Percentiles rank a stretch among this genome's conserved stretches.
phyloP scores from a whole-genome alignment of 116 monocot species.

The Thalassia testudinum region DNA sequence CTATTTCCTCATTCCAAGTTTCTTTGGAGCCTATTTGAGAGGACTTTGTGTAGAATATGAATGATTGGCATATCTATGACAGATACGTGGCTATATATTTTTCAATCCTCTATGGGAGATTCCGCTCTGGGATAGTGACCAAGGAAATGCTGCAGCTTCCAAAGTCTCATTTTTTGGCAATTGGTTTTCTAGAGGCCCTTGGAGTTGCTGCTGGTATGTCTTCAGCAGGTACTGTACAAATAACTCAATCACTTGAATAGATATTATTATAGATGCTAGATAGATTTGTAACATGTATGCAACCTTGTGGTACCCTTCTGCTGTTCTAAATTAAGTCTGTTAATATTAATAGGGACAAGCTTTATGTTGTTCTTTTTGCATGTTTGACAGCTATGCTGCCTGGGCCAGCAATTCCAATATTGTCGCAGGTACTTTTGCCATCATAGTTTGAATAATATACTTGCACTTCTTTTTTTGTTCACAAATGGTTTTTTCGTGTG shows the following conservation, averaged over 20 bases:
- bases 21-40: too few species aligned
- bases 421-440: constrained; percentile 65
- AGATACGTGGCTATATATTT: constrained; percentile 93
- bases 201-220: constrained; percentile 92
- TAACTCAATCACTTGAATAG: too few species aligned
- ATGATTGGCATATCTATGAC: background rate
- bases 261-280: too few species aligned
- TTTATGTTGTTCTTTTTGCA: background rate
- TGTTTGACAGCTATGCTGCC: constrained; percentile 73
- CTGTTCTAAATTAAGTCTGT: too few species aligned
- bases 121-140: constrained; percentile 52
- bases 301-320: too few species aligned
- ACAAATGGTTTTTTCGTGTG: too few species aligned
- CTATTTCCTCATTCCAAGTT: too few species aligned
- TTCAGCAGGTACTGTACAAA: constrained; percentile 91
- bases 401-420: constrained; percentile 84
- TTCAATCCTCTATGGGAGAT: constrained; percentile 60
- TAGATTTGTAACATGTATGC: too few species aligned
- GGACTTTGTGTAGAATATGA: too few species aligned
- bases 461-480: background rate
- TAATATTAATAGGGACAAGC: background rate
- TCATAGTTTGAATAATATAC: background rate
- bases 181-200: constrained; percentile 83
- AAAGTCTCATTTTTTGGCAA: constrained; percentile 60
- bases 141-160: constrained; percentile 77